Evolutionary conservation across 768 basidiomycete species (phyloP).

Genomic region (Leccinum aurantiacum): DNA sequence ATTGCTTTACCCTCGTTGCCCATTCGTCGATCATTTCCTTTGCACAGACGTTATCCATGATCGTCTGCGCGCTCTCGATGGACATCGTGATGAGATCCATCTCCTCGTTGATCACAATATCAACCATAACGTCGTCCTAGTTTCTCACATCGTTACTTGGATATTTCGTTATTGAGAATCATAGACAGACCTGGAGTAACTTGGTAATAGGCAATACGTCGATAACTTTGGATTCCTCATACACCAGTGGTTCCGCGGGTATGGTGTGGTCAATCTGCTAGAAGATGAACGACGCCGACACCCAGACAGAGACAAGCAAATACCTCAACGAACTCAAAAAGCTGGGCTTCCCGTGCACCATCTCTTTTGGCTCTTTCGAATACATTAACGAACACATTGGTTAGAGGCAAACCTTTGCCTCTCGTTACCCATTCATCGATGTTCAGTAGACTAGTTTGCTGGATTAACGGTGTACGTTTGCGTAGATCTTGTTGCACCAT

Average conservation of each 20-base stretch:
- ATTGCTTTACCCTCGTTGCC: conserved; percentile 20
- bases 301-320: conserved; percentile 6
- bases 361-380: conserved; percentile 36
- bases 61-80: conserved; percentile 19
- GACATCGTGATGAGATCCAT: conserved; percentile 21
- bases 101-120: conserved; percentile 27
- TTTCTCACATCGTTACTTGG: background rate
- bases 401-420: conserved; percentile 32
- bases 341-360: conserved; percentile 7
- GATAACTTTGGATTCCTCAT: conserved; percentile 14
- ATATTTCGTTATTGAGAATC: background rate
- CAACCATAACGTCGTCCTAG: conserved; percentile 37
- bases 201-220: conserved; percentile 22
- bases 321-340: conserved; percentile 39
- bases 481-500: conserved; percentile 38
- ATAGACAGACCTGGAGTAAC: conserved; percentile 25
- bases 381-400: conserved; percentile 47
- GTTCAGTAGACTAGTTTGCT: conserved; percentile 39
- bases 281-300: background rate
- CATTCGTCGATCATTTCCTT: conserved; percentile 21
- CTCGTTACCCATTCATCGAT: conserved; percentile 40
- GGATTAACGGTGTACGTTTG: conserved; percentile 38
- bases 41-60: conserved; percentile 18
- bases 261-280: conserved; percentile 38
- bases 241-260: conserved; percentile 21